A percentile compares a stretch with the other conserved stretches of the same genome.
Evolutionary conservation across 2,329 filamentous ascomycete species (phyloP).

Genomic region (Leptographium procerum): DNA sequence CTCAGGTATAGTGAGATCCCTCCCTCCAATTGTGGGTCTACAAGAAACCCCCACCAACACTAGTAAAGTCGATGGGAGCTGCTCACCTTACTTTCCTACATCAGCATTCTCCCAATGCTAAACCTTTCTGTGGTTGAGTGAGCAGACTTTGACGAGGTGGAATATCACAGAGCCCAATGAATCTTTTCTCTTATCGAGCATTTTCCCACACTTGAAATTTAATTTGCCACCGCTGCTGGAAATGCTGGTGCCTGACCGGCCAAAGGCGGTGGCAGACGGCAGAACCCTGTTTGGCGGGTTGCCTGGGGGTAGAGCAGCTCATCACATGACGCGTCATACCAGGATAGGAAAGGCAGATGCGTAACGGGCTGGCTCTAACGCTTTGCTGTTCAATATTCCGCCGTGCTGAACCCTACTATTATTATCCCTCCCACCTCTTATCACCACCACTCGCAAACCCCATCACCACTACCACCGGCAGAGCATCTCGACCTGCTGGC

Average conservation of each 20-base stretch:
- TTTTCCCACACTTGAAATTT: neutral
- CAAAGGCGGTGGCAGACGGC: neutral
- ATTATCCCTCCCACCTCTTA: neutral
- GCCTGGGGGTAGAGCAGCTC: neutral
- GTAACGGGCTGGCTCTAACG: neutral
- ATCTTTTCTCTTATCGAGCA: neutral
- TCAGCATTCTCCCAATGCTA: neutral
- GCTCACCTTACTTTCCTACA: neutral
- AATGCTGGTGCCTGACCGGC: slow-evolving; percentile 1
- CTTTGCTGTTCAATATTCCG: slow-evolving; percentile 5
- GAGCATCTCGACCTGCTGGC: neutral
- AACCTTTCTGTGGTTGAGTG: neutral
- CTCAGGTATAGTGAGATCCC: neutral
- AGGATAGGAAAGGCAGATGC: neutral
- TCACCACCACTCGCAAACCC: neutral
- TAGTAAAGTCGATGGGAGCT: neutral
- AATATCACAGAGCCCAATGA: too few species aligned
- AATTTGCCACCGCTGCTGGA: neutral
- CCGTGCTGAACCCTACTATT: neutral
- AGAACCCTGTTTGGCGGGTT: neutral
- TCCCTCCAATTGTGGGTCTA: neutral
- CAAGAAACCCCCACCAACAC: neutral
- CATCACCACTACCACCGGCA: neutral
- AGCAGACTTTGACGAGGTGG: too few species aligned
- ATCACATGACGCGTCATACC: slow-evolving; percentile 11